A percentile compares a stretch with the other conserved stretches of the same genome.
Evolutionary conservation across 805 yeast species (phyloP).

Genomic region (Ogataea siamensis): DNA sequence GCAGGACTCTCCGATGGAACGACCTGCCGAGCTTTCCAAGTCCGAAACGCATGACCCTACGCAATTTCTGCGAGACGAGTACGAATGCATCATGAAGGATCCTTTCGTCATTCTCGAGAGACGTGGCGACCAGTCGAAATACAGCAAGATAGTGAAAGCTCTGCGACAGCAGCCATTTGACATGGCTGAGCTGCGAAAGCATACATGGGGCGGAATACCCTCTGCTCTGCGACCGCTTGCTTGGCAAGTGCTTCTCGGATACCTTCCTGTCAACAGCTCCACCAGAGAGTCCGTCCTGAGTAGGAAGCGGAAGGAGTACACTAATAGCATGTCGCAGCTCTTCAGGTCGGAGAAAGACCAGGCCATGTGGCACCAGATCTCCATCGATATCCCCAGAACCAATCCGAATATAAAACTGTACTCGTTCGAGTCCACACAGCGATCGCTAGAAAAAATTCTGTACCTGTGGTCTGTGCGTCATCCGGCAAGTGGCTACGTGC

Average conservation of each 20-base stretch:
- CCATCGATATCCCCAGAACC: slow-evolving; percentile 92
- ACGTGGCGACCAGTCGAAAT: slow-evolving; percentile 50
- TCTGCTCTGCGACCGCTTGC: slow-evolving; percentile 71
- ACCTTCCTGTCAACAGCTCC: slow-evolving; percentile 79
- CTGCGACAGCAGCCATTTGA: slow-evolving; percentile 58
- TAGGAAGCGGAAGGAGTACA: slow-evolving; percentile 83
- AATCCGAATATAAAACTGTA: slow-evolving; percentile 81
- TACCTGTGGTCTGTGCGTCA: slow-evolving; percentile 96
- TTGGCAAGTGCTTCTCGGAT: slow-evolving; percentile 90
- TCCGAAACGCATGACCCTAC: slow-evolving; percentile 9
- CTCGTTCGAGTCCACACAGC: slow-evolving; percentile 65
- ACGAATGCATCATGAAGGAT: slow-evolving; percentile 41
- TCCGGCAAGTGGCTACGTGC: slow-evolving; percentile 97
- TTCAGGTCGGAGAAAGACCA: slow-evolving; percentile 60
- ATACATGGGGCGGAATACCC: slow-evolving; percentile 96
- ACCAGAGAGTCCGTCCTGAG: slow-evolving; percentile 68
- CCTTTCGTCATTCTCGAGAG: slow-evolving; percentile 38
- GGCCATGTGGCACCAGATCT: slow-evolving; percentile 91
- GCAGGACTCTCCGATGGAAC: slow-evolving; percentile 10
- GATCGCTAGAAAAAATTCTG: slow-evolving; percentile 73
- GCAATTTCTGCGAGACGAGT: slow-evolving; percentile 30
- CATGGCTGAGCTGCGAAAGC: slow-evolving; percentile 64
- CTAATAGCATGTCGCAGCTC: slow-evolving; percentile 69
- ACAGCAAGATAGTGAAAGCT: slow-evolving; percentile 63
- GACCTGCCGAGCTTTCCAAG: background rate